Base-by-base conservation (phyloP, 805 yeast species). In the Suhomyces kilbournensis region DNA sequence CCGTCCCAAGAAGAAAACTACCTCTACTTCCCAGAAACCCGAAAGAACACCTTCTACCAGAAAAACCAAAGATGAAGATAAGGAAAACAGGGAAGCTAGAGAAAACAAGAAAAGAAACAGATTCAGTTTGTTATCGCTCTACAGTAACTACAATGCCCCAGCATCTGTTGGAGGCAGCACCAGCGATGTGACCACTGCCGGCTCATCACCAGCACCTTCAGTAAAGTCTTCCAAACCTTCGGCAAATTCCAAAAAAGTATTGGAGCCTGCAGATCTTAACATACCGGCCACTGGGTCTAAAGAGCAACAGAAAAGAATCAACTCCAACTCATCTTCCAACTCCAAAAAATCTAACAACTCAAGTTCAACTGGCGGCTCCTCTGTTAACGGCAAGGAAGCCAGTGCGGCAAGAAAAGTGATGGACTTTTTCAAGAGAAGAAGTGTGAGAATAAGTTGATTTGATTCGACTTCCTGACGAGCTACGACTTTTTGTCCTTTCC, bases 351-450 rank as follows among this genome's bases (percentile, higher is more conserved):
- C 72, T 49, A 57, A 63, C 30, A 54, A 57, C 28, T 60, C 67
- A 14, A 54, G 54, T 48, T 46, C 59, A 7, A 48, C 60, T 42
- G 53, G 56, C 43, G 48, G 59, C 35, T 54, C 72, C 47, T 59
- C 69, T 59, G 67, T 57, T 52, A 63, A 60, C 56, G 67, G 73
- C 55, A 82, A 79, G 58, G 89, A 84, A 58, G 82, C 84, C 19
- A 84, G 91, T 46, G 86, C 94, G 2, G 90, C 94, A 4, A 82
- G 84, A 63, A 83, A 83, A 60, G 91, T 86, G 8, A 82, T 86
- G 79, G 92, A 86, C 66, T 86, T 86, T 65, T 86, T 86, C 74
- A 85, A 85, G 64, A 79, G 92, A 69, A 80, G 89, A 56, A 69
- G 74, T 51, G 64, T 71, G 4, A 61, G 70, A 54, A 64, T 69